These are phyloP conservation scores for Cocos nucifera DNA, from an alignment of 176 grass and related monocot species.

Conservation along the genomic window DNA sequence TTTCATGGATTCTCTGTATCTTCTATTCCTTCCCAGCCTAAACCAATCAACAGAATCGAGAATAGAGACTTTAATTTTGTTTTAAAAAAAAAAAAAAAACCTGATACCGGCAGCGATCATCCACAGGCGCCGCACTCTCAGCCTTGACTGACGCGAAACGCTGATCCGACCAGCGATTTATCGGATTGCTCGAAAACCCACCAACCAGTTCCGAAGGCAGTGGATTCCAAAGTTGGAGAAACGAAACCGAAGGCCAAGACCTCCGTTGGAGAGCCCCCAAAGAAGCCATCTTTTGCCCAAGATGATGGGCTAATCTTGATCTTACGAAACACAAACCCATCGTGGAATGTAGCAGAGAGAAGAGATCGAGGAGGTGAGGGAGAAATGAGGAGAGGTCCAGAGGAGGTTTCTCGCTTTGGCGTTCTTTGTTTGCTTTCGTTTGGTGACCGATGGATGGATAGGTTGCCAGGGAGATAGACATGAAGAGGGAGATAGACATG, in stretches of 20 bases:
- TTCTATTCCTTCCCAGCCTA: too few relatives aligned
- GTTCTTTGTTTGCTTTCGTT: too few relatives aligned
- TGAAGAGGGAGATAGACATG: too few relatives aligned
- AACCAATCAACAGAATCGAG: background rate
- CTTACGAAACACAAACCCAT: slow-evolving; percentile 17
- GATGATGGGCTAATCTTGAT: slow-evolving; percentile 15
- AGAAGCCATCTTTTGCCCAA: slow-evolving; percentile 14
- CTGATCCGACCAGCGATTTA: slow-evolving; percentile 12
- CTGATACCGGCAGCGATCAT: slow-evolving; percentile 2
- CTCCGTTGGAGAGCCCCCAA: background rate
- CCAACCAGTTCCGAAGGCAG: too few relatives aligned
- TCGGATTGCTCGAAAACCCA: slow-evolving; percentile 14
- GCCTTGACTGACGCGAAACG: background rate
- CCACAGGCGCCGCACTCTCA: background rate
- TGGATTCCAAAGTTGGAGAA: background rate
- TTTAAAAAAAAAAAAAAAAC: background rate
- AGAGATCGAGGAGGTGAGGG: background rate
- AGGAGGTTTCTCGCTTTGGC: background rate
- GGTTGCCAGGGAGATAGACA: too few relatives aligned
- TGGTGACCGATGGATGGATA: too few relatives aligned
- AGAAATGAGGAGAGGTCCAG: background rate
- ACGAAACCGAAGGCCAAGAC: background rate
- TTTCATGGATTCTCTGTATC: too few relatives aligned
- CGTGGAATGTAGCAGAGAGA: background rate
- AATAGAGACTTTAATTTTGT: slow-evolving; percentile 1